Evolutionary conservation across 1,139 yeast genomes (phyloP), one percentile per base, ranked within the genome.

Genomic region (Debaryomyces robertsiae): DNA sequence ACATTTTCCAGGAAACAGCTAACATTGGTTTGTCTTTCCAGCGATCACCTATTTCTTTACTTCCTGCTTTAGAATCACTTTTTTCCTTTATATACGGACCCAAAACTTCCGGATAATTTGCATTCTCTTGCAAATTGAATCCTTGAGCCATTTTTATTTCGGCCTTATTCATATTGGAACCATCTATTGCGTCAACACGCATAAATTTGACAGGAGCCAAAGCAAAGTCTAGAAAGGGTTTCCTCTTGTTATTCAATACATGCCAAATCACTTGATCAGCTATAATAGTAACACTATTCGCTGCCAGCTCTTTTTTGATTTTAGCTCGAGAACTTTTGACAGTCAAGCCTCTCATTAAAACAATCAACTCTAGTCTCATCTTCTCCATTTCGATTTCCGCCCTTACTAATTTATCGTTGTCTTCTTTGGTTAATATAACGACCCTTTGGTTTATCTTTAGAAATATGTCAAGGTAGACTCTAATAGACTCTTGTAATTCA

Each of bases 221-320:
- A 0, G 85, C 84, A 46, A 90, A 70, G 58, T 86, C 95, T 44
- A 88, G 61, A 52, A 90, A 81, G 13, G 94, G 93, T 30, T 65
- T 61, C 19, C 86, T 65, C 5, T 74, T 59, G 9, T 79, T 80
- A 40, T 78, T 81, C 39, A 89, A 65, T 52, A 90, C 67, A 55
- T 87, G 94, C 69, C 91, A 70, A 38, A 82, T 78, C 23, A 89
- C 70, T 51, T 84, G 86, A 53, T 84, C 91, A 0, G 78, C 68
- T 22, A 65, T 52, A n/a, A 78, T 58, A 15, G 56, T 55, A 73
- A 73, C 70, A 23, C 62, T 52, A 22, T 67, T 54, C 10, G 66
- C 47, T 2, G 69, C 63, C 14, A 53, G 46, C 28, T 54, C 53
- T 31, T 44, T 41, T 7, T 32, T 32, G 4, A 52, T 56, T 23